Evolutionary conservation across 1,284 basidiomycete species (phyloP), one percentile per base, ranked within the genome.

Genomic region (Cystobasidium pallidum): DNA sequence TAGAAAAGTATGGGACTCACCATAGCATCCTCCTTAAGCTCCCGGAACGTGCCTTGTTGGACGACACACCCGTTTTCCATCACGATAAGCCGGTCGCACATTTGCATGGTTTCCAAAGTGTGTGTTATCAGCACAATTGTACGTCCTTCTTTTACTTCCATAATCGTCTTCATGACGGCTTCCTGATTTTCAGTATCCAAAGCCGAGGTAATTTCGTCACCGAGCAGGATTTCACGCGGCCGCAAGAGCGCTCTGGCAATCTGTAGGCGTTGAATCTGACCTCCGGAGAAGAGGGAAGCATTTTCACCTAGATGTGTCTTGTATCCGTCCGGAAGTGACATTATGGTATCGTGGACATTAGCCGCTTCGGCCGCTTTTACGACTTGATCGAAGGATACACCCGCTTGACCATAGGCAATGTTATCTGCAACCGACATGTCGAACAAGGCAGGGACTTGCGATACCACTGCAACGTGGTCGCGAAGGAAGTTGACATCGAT

Each of bases 101-200:
- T 87, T 79, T 85, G 86, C 94, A 99, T 99, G 58, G 93, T 88
- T 72, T 89, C 86, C 55, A 92, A 80, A 80, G 95, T 95, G 83
- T 99, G 95, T 24, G 94, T 97, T 76, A 98, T 88, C 84, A 97
- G 89, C 74, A 98, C 80, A 65, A 91, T 93, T 74, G 93, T 96
- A 73, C 88, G 84, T 3, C 86, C 87, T 21, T 83, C 81, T 81
- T 87, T 88, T 75, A 88, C 87, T 51, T 81, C 80, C 70, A 83
- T 82, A 45, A 95, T 87, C 15, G 91, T 89, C 73, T 92, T 88
- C 79, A 95, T 84, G 43, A 97, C 88, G 26, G 86, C 86, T 2
- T 85, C 84, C 81, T 93, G 89, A 80, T 92, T 95, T 75, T 87
- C 87, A 0, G 86, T 82, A 80, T 98, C 95, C 70, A 98, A 84